Percentiles rank a stretch among this genome's conserved stretches.
Evolutionary conservation across 441 rosid genomes (phyloP).

Genomic region (Monsonia emarginata): DNA sequence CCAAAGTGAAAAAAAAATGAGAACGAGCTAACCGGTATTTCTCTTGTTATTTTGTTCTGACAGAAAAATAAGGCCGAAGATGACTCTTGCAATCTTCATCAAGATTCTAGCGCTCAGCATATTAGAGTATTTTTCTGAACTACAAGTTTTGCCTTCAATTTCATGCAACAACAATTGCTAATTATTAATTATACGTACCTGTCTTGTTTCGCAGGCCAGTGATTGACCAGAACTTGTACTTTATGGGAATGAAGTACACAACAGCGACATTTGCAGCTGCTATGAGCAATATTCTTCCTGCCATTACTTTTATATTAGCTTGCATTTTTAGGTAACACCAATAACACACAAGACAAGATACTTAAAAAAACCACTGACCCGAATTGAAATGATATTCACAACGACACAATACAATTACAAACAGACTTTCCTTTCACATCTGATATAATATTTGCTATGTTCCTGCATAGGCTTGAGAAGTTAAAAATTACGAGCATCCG

Average conservation of each 20-base stretch:
- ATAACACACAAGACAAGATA: too few species aligned
- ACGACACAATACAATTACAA: too few species aligned
- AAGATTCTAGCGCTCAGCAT: constrained; percentile 51
- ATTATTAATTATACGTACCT: background rate
- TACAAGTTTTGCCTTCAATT: background rate
- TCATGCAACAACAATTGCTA: background rate
- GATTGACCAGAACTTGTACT: constrained; percentile 77
- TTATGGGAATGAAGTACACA: constrained; percentile 67
- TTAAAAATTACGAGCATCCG: constrained; percentile 39
- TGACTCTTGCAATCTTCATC: constrained; percentile 56
- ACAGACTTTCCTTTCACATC: too few species aligned
- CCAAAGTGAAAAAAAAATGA: too few species aligned
- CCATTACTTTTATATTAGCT: constrained; percentile 74
- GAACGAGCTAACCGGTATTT: too few species aligned
- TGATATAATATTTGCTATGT: too few species aligned
- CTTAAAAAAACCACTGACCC: too few species aligned
- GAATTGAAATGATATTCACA: too few species aligned
- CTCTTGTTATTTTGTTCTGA: background rate
- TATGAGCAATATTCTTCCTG: constrained; percentile 71
- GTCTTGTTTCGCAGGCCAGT: constrained; percentile 49
- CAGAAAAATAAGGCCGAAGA: constrained; percentile 79
- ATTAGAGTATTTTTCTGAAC: constrained; percentile 38
- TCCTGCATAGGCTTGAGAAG: constrained; percentile 49
- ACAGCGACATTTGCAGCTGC: constrained; percentile 86
- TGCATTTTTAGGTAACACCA: constrained; percentile 38